A percentile compares a stretch with the other conserved stretches of the same genome.
Evolutionary conservation across 2,329 filamentous ascomycete species (phyloP).

Genomic region (Colletotrichum lupini): DNA sequence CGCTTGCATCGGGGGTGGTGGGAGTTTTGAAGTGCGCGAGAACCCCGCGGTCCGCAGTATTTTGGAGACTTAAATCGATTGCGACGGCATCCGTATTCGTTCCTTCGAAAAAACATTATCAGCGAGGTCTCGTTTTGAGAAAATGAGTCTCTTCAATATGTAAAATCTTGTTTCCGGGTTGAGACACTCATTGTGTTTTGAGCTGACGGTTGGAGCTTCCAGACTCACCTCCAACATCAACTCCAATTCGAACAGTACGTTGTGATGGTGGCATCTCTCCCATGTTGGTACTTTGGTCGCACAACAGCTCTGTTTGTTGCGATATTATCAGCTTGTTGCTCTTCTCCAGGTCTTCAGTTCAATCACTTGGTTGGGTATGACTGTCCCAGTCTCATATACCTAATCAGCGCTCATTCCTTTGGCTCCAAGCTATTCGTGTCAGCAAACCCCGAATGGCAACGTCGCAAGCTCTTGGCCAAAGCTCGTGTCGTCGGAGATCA

Average conservation of each 20-base stretch:
- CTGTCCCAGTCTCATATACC: background rate
- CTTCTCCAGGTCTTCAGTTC: background rate
- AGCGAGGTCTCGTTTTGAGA: background rate
- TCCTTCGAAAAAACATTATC: constrained; percentile 33
- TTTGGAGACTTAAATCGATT: constrained; percentile 51
- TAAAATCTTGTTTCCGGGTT: too few relatives aligned
- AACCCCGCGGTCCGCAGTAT: constrained; percentile 51
- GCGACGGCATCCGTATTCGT: constrained; percentile 66
- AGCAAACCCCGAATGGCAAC: constrained; percentile 1
- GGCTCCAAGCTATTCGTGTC: background rate
- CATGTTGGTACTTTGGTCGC: background rate
- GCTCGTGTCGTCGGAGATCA: background rate
- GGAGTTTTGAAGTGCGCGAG: constrained; percentile 61
- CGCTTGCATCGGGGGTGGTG: constrained; percentile 59
- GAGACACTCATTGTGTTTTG: background rate
- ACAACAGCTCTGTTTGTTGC: background rate
- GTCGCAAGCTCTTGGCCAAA: background rate
- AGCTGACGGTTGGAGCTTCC: background rate
- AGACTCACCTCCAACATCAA: constrained; percentile 54
- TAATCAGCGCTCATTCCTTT: background rate
- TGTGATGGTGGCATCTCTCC: constrained; percentile 17
- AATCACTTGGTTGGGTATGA: too few relatives aligned
- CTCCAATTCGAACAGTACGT: constrained; percentile 49
- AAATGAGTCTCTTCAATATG: background rate
- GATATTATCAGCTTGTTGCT: background rate